Conservation (phyloP, 192 early-diverging fungal species). For the Obelidium mucronatum region DNA sequence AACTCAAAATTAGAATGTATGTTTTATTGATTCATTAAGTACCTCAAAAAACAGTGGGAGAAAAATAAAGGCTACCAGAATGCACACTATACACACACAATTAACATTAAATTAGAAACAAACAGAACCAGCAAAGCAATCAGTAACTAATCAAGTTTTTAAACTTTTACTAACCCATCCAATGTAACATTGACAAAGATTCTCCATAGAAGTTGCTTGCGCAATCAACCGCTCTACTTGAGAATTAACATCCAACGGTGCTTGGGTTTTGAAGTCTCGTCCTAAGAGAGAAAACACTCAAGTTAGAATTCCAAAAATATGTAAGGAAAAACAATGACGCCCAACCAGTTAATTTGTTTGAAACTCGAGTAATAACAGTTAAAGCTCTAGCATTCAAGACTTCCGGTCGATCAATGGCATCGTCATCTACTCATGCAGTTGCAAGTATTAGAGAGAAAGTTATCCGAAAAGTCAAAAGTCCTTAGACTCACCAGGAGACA, state of each 20-base stretch:
- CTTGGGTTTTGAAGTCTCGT: slow-evolving; percentile 86
- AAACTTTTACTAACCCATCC: slow-evolving; percentile 42
- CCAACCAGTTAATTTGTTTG: slow-evolving; percentile 87
- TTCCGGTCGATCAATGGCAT: slow-evolving; percentile 61
- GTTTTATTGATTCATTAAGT: not conserved
- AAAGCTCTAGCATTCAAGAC: slow-evolving; percentile 80
- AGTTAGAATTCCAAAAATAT: slow-evolving; percentile 2
- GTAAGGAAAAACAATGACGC: not conserved
- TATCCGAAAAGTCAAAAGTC: not conserved
- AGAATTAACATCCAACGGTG: slow-evolving; percentile 76
- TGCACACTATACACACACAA: not conserved
- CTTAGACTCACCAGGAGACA: not conserved
- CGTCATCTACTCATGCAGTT: no score
- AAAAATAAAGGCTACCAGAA: not conserved
- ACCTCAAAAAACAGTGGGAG: not conserved
- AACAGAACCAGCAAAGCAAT: no score
- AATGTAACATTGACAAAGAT: slow-evolving; percentile 74
- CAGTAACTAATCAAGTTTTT: no score
- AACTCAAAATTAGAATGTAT: not conserved
- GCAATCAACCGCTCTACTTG: slow-evolving; percentile 91
- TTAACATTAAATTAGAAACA: not conserved
- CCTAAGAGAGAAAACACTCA: slow-evolving; percentile 50
- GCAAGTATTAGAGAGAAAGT: no score
- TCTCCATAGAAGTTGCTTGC: slow-evolving; percentile 90
- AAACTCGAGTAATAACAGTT: slow-evolving; percentile 86